Conservation (phyloP, 495 filamentous ascomycete species). For the Xylaria intraflava region DNA sequence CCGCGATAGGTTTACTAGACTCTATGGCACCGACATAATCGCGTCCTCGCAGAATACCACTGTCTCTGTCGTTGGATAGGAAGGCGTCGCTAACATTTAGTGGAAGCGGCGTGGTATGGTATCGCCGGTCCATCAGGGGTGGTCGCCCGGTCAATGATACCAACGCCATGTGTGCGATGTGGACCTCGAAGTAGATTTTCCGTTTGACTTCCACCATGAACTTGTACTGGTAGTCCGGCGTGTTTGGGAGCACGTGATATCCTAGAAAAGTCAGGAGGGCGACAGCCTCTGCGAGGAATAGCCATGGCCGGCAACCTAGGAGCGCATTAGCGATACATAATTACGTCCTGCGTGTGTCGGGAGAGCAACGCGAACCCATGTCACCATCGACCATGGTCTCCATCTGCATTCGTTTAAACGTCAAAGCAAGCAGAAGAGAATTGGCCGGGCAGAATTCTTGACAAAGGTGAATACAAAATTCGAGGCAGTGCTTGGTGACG, state of each 20-base stretch:
- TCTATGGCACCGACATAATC: constrained; percentile 46
- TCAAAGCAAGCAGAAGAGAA: constrained; percentile 40
- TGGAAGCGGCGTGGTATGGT: constrained; percentile 40
- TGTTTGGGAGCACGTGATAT: constrained; percentile 40
- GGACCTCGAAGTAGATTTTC: constrained; percentile 48
- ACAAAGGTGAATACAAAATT: constrained; percentile 41
- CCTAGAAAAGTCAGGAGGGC: constrained; percentile 52
- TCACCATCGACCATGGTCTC: constrained; percentile 46
- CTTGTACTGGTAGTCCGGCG: neutral
- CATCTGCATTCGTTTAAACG: constrained; percentile 39
- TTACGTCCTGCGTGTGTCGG: neutral
- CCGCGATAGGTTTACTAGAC: constrained; percentile 44
- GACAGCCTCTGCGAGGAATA: constrained; percentile 44
- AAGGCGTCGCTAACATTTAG: constrained; percentile 51
- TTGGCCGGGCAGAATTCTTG: constrained; percentile 44
- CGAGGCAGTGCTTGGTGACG: constrained; percentile 36
- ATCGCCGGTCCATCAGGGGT: constrained; percentile 1
- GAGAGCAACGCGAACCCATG: constrained; percentile 35
- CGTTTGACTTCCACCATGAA: constrained; percentile 36
- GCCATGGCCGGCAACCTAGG: constrained; percentile 42
- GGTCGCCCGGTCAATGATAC: constrained; percentile 6
- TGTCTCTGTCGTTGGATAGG: constrained; percentile 39
- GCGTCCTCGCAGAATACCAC: constrained; percentile 31
- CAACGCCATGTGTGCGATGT: constrained; percentile 19
- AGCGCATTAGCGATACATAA: neutral